Evolutionary conservation across 345 rosid genomes (phyloP).

Genomic region (Populus deltoides): DNA sequence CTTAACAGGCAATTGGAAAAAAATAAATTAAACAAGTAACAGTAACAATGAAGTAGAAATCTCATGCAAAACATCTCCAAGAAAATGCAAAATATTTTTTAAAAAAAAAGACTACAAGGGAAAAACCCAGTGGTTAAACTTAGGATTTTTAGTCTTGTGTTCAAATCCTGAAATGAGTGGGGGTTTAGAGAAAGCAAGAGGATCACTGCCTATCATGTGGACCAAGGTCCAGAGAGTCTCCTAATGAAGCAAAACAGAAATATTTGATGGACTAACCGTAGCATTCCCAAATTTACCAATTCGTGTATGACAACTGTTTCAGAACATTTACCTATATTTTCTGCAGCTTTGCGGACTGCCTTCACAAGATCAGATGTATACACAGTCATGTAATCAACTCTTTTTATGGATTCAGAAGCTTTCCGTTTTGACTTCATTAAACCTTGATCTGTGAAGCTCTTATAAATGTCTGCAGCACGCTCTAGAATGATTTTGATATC

Average conservation of each 20-base stretch:
- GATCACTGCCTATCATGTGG: background rate
- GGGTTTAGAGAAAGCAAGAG: background rate
- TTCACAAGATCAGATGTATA: conserved; percentile 83
- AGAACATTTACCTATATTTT: conserved; percentile 59
- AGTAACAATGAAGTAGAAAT: background rate
- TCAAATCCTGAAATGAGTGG: background rate
- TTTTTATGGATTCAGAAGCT: conserved; percentile 45
- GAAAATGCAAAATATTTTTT: background rate
- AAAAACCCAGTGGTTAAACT: background rate
- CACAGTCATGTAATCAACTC: conserved; percentile 78
- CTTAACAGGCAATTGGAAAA: background rate
- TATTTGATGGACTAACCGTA: background rate
- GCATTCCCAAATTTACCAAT: background rate
- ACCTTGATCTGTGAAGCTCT: conserved; percentile 43
- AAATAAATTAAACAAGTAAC: background rate
- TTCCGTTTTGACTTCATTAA: conserved; percentile 32
- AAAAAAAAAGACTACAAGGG: background rate
- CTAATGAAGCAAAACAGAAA: background rate
- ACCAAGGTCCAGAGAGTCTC: background rate
- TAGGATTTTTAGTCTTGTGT: background rate
- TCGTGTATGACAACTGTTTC: background rate
- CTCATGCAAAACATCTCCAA: background rate
- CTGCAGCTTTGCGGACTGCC: conserved; percentile 85
- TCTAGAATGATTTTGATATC: conserved; percentile 86
- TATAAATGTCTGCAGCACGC: conserved; percentile 74